Percentiles rank a stretch among this genome's conserved stretches.
These are phyloP conservation scores for Linderniella brevidens DNA, from an alignment of 257 asterid species.

Conservation along the genomic window DNA sequence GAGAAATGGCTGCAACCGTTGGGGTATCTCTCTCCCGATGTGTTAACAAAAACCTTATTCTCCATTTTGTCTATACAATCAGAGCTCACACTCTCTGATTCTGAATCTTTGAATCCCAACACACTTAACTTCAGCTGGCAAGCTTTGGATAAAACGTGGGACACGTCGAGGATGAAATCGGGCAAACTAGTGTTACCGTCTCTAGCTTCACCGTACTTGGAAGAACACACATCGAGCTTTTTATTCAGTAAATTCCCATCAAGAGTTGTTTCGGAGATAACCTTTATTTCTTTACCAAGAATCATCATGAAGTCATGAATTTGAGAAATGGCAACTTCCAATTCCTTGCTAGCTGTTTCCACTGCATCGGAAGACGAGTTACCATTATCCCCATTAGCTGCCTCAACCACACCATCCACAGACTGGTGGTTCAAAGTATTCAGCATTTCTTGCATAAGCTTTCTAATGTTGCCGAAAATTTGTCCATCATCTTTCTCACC, in stretches of 20 bases:
- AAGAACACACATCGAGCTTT: conserved; percentile 29
- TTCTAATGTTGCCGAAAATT: conserved; percentile 22
- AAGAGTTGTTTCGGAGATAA: conserved; percentile 28
- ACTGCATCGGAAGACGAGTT: no score
- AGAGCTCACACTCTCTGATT: conserved; percentile 37
- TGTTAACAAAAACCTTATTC: conserved; percentile 34
- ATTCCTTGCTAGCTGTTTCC: conserved; percentile 20
- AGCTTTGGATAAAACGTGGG: conserved; percentile 40
- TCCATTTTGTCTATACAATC: conserved; percentile 88
- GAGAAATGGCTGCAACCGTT: conserved; percentile 48
- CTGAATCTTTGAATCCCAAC: conserved; percentile 41
- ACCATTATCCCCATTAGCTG: no score
- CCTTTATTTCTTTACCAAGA: conserved; percentile 58
- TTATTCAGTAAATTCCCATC: conserved; percentile 34
- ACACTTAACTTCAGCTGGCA: conserved; percentile 46
- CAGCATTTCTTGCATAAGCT: conserved; percentile 26
- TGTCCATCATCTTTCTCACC: conserved; percentile 25
- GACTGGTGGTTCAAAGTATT: conserved; percentile 15
- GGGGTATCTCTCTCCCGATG: conserved; percentile 31
- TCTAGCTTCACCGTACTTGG: conserved; percentile 34
- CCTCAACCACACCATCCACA: conserved; percentile 15
- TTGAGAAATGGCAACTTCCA: conserved; percentile 38
- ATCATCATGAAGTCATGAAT: conserved; percentile 41
- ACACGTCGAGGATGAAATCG: conserved; percentile 51
- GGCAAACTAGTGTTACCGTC: conserved; percentile 19